phyloP scores from a whole-genome alignment of 129 eudicot species.

The Kitagawia praeruptora region DNA sequence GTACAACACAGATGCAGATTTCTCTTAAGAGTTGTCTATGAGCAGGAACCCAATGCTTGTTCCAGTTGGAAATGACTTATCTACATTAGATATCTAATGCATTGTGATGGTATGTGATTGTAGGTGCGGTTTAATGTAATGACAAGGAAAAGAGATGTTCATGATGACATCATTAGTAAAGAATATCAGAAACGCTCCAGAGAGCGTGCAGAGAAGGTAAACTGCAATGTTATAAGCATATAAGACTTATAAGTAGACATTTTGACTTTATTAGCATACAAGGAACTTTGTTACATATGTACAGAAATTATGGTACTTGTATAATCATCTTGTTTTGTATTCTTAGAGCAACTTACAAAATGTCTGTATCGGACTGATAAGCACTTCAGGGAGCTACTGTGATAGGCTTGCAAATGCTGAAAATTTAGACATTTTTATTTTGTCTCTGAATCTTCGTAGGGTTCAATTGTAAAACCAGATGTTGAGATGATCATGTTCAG shows the following conservation, averaged over 20 bases:
- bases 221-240: background rate
- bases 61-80: background rate
- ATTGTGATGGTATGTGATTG: background rate
- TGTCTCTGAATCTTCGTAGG: background rate
- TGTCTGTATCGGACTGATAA: background rate
- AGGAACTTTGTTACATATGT: background rate
- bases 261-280: background rate
- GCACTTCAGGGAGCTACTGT: background rate
- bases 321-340: background rate
- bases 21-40: background rate
- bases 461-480: background rate
- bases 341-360: background rate
- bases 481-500: background rate
- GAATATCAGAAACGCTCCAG: conserved; percentile 54
- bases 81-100: background rate
- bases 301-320: background rate
- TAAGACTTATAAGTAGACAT: background rate
- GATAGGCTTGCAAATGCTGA: background rate
- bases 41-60: background rate
- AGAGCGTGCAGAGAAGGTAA: conserved; percentile 41
- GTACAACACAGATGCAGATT: background rate
- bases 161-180: conserved; percentile 65
- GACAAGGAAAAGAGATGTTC: conserved; percentile 87
- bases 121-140: conserved; percentile 48
- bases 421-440: background rate